A percentile compares a stretch with the other conserved stretches of the same genome.
Evolutionary conservation across 805 yeast genomes (phyloP).

Genomic region (Nakazawaea siamensis): DNA sequence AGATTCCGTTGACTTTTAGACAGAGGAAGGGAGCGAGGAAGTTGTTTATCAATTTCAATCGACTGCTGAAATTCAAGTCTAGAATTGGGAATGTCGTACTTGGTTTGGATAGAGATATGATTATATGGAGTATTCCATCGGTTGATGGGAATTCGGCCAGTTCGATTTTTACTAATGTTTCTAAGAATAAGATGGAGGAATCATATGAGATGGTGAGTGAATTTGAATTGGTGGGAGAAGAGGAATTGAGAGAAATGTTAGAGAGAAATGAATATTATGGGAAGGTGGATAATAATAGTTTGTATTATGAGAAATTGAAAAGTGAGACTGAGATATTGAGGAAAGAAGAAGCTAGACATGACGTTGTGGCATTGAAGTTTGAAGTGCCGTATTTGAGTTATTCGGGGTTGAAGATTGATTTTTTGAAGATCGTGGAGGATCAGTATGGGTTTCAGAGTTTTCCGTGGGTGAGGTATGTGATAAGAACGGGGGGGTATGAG

Average conservation of each 20-base stretch:
- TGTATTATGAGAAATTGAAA: conserved; percentile 21
- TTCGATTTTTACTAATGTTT: conserved; percentile 12
- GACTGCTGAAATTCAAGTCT: conserved; percentile 59
- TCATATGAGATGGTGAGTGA: conserved; percentile 22
- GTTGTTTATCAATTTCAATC: conserved; percentile 31
- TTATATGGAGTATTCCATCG: conserved; percentile 66
- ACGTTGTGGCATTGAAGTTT: conserved; percentile 42
- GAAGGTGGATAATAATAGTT: conserved; percentile 24
- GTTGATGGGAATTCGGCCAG: conserved; percentile 44
- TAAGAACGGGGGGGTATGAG: conserved; percentile 28
- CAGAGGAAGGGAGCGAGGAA: conserved; percentile 7
- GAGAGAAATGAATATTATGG: conserved; percentile 16
- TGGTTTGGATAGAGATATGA: conserved; percentile 58
- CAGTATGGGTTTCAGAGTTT: conserved; percentile 52
- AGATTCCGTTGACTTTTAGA: conserved; percentile 44
- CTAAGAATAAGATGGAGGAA: conserved; percentile 2
- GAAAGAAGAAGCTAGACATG: conserved; percentile 23
- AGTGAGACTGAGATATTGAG: conserved; percentile 20
- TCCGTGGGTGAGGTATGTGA: conserved; percentile 70
- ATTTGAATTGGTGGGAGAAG: conserved; percentile 19
- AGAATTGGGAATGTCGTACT: conserved; percentile 65
- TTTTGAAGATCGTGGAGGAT: conserved; percentile 57
- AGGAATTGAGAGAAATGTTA: conserved; percentile 13
- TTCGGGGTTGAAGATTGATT: conserved; percentile 61
- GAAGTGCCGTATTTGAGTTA: conserved; percentile 57